Conservation (phyloP, 495 filamentous ascomycete genomes). For the Aspergillus asperescens region DNA sequence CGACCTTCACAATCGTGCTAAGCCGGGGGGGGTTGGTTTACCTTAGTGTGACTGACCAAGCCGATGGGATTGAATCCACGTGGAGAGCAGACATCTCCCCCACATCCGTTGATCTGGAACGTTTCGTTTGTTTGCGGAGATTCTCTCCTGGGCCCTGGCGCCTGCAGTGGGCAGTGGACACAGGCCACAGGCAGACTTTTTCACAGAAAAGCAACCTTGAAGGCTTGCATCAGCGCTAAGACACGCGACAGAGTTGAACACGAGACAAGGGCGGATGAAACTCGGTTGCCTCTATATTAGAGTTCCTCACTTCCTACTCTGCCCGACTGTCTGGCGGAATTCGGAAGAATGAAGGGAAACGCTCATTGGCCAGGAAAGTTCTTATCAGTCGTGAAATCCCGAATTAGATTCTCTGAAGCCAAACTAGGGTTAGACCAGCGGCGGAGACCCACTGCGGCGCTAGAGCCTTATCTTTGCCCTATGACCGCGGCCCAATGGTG, state of each 20-base stretch:
- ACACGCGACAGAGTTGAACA: no score
- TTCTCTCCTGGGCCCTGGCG: neutral
- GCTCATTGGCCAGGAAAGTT: neutral
- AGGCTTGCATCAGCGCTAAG: no score
- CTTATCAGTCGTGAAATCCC: neutral
- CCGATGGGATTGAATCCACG: slow-evolving; percentile 7
- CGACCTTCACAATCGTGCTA: no score
- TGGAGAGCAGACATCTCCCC: neutral
- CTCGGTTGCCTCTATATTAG: no score
- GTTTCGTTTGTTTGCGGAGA: neutral
- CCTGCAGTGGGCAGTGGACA: no score
- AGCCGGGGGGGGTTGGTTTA: no score
- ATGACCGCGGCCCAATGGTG: neutral
- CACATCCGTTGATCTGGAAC: neutral
- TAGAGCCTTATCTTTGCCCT: slow-evolving; percentile 1
- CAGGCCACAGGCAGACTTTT: no score
- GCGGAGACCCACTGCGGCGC: neutral
- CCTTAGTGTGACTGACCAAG: no score
- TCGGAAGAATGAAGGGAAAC: neutral
- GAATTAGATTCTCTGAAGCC: neutral
- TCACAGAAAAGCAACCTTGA: no score
- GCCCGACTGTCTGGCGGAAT: neutral
- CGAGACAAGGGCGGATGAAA: no score
- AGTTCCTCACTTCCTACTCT: slow-evolving; percentile 1
- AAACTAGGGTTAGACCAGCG: neutral